Base-by-base conservation (phyloP, 495 filamentous ascomycete genomes). In the Hypoxylon lienhwacheense region DNA sequence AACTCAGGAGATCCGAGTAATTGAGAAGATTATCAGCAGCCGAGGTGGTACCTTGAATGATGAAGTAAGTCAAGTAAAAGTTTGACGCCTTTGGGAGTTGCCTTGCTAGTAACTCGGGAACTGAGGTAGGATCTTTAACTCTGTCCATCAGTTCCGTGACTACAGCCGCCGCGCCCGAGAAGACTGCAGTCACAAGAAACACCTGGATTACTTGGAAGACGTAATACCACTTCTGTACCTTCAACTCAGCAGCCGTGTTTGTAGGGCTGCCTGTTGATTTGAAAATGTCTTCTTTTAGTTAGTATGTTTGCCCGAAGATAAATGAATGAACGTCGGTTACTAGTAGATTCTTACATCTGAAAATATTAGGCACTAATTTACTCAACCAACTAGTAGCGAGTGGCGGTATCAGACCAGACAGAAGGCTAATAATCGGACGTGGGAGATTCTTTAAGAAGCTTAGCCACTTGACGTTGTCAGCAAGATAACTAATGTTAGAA, bases 131-230 rank as follows among this genome's bases (percentile, higher is more conserved):
- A 5, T 93, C 45, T 1, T 79, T 34, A 16, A 88, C 74, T 54
- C 91, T 84, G 1, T 76, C 28, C 5, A 66, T 59, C 7, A 86
- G 74, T 22, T 66, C 63, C 4, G 84, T 80, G 0, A 85, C 76
- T 5, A 89, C 87, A 2, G 86, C 82, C 1, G 85, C 86, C 6
- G 70, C 64, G 0, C 64, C 64, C 0, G 83, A 86, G 5, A 87
- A 79, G 14, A 95, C 61, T 0, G 91, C 95, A 0, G 90, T 85
- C 41, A 96, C 82, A 42, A 96, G 76, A 73, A 96, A 96, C 7
- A 95, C 90, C 67, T 96, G 91, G 15, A 93, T 79, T 29, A 96
- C 86, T 68, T 95, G 90, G 74, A 96, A 96, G 19, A 79, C 76
- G 64, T 95, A 96, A 70, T 89, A 95, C 52, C 76, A 87, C 58